Evolutionary conservation across 371 early-diverging fungal species (phyloP), one percentile per base, ranked within the genome.

Genomic region (Lichtheimia hyalospora): DNA sequence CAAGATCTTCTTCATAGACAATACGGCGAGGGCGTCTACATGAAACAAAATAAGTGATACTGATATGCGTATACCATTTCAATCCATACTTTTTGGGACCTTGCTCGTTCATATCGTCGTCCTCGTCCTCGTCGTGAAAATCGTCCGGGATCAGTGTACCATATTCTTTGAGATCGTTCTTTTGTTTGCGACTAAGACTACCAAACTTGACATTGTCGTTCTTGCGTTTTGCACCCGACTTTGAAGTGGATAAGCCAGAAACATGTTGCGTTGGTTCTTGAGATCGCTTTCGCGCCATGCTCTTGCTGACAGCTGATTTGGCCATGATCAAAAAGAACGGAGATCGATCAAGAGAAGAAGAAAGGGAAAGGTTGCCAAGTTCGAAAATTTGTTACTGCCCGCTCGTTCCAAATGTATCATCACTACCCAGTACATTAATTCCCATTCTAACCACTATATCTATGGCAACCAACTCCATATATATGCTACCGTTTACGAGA

Each of bases 81-180:
- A 1, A 34, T 34, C 34, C 34, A 34, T 63, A 63, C 63, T 63
- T 63, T 20, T 3, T 43, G 1, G 57, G 46, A 14, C 14, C 53
- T 16, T 43, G 43, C 28, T 44, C 58, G 8, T 60, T 49, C 4
- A 43, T 25, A 4, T 60, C 54, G 23, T 49, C 24, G 16, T 49
- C 42, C 7, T 42, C 59, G 3, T 67, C 60, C 6, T 80, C 79
- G n/a, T 77, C 78, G 15, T 79, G 75, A 23, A 82, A 82, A 24
- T 79, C 82, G 12, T 76, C 68, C 10, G 87, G 87, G 23, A 85
- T 83, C 7, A 87, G 73, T 56, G 84, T 76, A 49, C 87, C 87
- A 58, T 87, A 87, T 24, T 87, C 87, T 49, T 82, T 79, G 59
- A 87, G 76, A 68, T 82, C 79, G 34, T 83, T 75, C 28, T 71